Evolutionary conservation across 345 rosid genomes (phyloP).

Genomic region (Anacardium occidentale): DNA sequence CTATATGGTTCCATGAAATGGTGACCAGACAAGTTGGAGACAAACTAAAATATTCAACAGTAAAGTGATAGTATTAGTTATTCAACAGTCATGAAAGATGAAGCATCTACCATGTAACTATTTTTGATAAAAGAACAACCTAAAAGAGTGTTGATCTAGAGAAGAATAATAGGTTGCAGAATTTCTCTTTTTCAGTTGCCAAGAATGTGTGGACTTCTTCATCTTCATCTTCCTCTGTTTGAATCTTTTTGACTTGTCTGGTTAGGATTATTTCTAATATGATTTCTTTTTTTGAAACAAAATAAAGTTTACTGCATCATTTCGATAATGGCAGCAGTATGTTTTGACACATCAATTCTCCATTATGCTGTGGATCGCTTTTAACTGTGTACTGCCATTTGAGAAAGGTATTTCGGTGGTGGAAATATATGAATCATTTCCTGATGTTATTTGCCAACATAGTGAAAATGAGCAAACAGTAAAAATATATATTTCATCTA

Average conservation of each 20-base stretch:
- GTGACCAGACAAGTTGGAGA: not conserved
- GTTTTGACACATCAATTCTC: not conserved
- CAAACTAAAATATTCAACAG: not conserved
- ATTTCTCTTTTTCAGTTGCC: constrained; percentile 14
- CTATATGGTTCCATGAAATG: not conserved
- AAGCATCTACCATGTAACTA: not conserved
- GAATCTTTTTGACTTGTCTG: not conserved
- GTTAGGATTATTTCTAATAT: not conserved
- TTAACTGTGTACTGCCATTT: not conserved
- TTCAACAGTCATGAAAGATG: constrained; percentile 15
- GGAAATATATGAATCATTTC: no score
- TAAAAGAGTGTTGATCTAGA: not conserved
- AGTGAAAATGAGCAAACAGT: no score
- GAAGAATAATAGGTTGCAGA: constrained; percentile 23
- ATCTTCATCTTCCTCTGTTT: not conserved
- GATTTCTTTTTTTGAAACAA: not conserved
- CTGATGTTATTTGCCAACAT: no score
- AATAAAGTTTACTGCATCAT: no score
- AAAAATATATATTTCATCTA: no score
- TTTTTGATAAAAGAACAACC: not conserved
- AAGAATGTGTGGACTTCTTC: not conserved
- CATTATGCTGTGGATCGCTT: not conserved
- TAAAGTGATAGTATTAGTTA: not conserved
- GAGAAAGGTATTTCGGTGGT: no score
- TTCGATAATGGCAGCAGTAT: not conserved